A percentile compares a stretch with the other conserved stretches of the same genome.
These are phyloP conservation scores for Brassica cretica DNA, from an alignment of 345 rosid species.

Conservation along the genomic window DNA sequence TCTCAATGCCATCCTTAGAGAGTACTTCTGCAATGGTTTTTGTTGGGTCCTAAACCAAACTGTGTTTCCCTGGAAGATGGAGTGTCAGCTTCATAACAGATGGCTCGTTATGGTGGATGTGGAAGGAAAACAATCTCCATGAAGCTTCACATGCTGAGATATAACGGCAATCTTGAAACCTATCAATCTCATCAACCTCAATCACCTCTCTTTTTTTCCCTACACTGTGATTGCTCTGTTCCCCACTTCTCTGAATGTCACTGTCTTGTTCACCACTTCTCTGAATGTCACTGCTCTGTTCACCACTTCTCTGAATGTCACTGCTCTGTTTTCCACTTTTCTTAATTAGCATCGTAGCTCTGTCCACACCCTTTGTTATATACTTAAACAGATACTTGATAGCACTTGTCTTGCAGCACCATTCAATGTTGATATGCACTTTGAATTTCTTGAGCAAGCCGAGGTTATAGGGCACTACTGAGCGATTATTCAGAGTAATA, in stretches of 20 bases:
- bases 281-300: no score
- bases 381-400: no score
- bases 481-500: not conserved
- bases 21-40: not conserved
- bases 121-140: not conserved
- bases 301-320: no score
- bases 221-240: not conserved
- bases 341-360: no score
- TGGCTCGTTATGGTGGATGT: not conserved
- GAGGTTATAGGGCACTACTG: not conserved
- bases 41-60: not conserved
- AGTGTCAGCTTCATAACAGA: not conserved
- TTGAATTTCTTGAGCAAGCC: not conserved
- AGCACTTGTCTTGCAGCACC: not conserved
- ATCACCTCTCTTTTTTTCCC: no score
- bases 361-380: no score
- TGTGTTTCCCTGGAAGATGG: not conserved
- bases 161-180: not conserved
- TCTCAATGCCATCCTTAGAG: not conserved
- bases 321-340: no score
- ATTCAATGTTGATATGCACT: constrained; percentile 1
- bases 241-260: no score
- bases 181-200: no score
- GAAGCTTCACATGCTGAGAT: constrained; percentile 12
- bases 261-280: no score